Evolutionary conservation across 2,329 filamentous ascomycete genomes (phyloP).

Genomic region (Aspergillus sergii): DNA sequence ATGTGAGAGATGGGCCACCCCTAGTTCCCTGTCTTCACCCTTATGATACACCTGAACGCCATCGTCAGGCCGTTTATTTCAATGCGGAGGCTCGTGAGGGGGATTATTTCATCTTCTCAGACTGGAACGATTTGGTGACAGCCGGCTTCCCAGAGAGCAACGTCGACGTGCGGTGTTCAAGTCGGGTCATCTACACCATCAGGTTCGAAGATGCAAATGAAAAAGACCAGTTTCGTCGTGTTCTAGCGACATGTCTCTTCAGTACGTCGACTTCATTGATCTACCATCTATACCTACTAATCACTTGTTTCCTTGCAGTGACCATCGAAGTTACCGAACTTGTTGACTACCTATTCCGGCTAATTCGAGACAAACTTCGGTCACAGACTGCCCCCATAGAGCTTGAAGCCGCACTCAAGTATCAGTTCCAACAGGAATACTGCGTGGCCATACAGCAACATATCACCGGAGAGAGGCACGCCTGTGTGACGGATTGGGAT

Average conservation of each 20-base stretch:
- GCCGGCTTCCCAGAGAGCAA: slow-evolving; percentile 15
- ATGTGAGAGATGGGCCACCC: slow-evolving; percentile 24
- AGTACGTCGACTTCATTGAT: slow-evolving; percentile 20
- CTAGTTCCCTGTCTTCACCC: slow-evolving; percentile 30
- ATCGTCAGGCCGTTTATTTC: slow-evolving; percentile 39
- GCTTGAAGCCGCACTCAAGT: slow-evolving; percentile 24
- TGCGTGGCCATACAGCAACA: slow-evolving; percentile 17
- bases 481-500: slow-evolving; percentile 37
- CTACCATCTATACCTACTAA: background rate
- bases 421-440: slow-evolving; percentile 31
- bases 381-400: slow-evolving; percentile 8
- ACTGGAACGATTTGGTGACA: slow-evolving; percentile 23
- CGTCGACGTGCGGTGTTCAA: slow-evolving; percentile 26
- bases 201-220: slow-evolving; percentile 26
- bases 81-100: slow-evolving; percentile 24
- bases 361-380: slow-evolving; percentile 37
- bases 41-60: slow-evolving; percentile 38
- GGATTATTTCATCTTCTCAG: slow-evolving; percentile 42
- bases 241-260: slow-evolving; percentile 35
- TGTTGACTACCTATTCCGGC: slow-evolving; percentile 35
- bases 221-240: slow-evolving; percentile 39
- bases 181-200: slow-evolving; percentile 22
- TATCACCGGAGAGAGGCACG: slow-evolving; percentile 29
- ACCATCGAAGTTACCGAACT: slow-evolving; percentile 29
- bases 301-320: slow-evolving; percentile 15